These are phyloP conservation scores for Cercospora berteroae DNA, from an alignment of 2,329 filamentous ascomycete species.

Conservation along the genomic window DNA sequence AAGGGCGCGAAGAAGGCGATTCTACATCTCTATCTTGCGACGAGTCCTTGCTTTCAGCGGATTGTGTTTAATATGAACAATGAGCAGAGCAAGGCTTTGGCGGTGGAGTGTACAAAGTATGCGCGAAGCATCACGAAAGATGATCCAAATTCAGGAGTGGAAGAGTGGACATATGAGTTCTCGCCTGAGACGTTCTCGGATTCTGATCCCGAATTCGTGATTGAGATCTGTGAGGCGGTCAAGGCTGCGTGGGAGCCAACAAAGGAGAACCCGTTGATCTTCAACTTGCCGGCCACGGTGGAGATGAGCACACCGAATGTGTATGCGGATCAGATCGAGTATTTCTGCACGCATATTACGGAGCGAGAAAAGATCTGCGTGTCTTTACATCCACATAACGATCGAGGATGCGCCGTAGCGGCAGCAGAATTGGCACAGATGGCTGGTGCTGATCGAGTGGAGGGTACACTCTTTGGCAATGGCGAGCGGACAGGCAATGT, in stretches of 20 bases:
- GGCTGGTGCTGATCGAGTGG: constrained; percentile 91
- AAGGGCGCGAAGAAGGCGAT: constrained; percentile 90
- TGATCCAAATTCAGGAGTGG: constrained; percentile 56
- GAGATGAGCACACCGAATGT: constrained; percentile 94
- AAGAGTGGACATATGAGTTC: constrained; percentile 78
- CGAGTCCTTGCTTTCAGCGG: constrained; percentile 89
- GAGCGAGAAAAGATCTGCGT: constrained; percentile 86
- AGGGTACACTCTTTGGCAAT: constrained; percentile 91
- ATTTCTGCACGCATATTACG: constrained; percentile 81
- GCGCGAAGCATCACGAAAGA: constrained; percentile 88
- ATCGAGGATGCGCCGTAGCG: constrained; percentile 84
- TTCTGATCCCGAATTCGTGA: constrained; percentile 75
- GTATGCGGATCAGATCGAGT: constrained; percentile 94
- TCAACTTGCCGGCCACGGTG: constrained; percentile 94
- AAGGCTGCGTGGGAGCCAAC: constrained; percentile 89
- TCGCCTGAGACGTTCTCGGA: constrained; percentile 89
- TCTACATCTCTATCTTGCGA: constrained; percentile 92
- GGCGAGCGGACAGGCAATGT: constrained; percentile 95
- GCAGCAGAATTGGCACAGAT: constrained; percentile 92
- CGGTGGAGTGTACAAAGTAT: constrained; percentile 80
- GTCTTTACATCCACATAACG: constrained; percentile 91
- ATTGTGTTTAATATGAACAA: constrained; percentile 87
- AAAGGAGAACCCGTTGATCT: constrained; percentile 79
- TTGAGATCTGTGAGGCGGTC: constrained; percentile 85
- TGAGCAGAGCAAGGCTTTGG: constrained; percentile 76